These are phyloP conservation scores for Colletotrichum sp. DNA, from an alignment of 2,329 filamentous ascomycete species.

Conservation along the genomic window DNA sequence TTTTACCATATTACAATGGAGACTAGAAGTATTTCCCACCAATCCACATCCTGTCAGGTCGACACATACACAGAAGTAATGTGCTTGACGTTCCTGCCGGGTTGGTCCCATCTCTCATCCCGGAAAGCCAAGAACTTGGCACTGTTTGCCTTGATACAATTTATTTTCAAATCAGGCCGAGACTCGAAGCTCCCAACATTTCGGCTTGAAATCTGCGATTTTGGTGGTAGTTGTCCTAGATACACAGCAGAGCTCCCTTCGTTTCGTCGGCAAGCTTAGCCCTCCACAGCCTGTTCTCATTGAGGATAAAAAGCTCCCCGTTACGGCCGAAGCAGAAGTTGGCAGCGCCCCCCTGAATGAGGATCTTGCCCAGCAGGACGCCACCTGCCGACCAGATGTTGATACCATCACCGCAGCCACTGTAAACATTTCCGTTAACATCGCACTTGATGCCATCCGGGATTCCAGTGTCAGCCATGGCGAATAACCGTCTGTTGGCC, in stretches of 20 bases:
- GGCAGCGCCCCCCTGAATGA: slow-evolving; percentile 44
- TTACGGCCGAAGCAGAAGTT: slow-evolving; percentile 54
- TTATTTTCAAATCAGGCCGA: no score
- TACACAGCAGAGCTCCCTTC: slow-evolving; percentile 28
- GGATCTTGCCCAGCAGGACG: slow-evolving; percentile 49
- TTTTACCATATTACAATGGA: no score
- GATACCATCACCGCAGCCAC: slow-evolving; percentile 53
- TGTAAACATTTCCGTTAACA: slow-evolving; percentile 51
- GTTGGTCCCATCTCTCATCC: no score
- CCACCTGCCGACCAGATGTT: slow-evolving; percentile 53
- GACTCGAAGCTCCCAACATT: no score
- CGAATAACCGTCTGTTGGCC: slow-evolving; percentile 53
- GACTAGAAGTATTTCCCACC: no score
- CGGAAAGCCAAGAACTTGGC: no score
- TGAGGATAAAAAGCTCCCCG: slow-evolving; percentile 50
- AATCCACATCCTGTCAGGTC: no score
- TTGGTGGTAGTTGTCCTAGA: no score
- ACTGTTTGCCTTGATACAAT: no score
- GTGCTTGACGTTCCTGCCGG: no score
- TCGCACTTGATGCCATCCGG: slow-evolving; percentile 56
- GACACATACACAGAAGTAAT: no score
- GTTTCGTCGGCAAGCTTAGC: slow-evolving; percentile 35
- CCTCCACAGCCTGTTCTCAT: slow-evolving; percentile 49
- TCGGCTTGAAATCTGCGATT: no score
- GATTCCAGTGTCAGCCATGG: slow-evolving; percentile 50